Percentiles rank a stretch among this genome's conserved stretches.
These are phyloP conservation scores for Hymenoscyphus infarciens DNA, from an alignment of 2,329 filamentous ascomycete species.

Conservation along the genomic window DNA sequence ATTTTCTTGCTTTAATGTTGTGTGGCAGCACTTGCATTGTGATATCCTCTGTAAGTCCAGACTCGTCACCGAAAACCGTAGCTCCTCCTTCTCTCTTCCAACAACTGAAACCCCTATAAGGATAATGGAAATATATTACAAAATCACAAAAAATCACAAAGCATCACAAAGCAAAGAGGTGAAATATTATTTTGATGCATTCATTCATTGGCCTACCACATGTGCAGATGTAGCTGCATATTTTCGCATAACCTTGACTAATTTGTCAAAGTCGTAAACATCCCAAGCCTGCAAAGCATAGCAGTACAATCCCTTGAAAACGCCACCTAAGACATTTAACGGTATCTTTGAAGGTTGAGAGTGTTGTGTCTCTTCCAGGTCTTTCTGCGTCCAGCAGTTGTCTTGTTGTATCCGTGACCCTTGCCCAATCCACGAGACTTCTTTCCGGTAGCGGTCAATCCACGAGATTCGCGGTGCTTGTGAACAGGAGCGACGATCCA, in stretches of 20 bases:
- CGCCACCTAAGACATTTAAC: constrained; percentile 51
- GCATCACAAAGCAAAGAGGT: constrained; percentile 1
- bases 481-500: constrained; percentile 99
- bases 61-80: neutral
- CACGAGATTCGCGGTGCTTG: constrained; percentile 99
- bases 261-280: constrained; percentile 21
- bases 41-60: neutral
- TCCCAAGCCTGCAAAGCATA: constrained; percentile 23
- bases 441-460: constrained; percentile 98
- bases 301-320: constrained; percentile 28
- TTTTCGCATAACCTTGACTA: constrained; percentile 8
- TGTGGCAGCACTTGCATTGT: constrained; percentile 1
- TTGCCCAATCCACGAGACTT: constrained; percentile 99
- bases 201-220: constrained; percentile 26
- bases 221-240: constrained; percentile 20
- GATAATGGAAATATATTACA: neutral
- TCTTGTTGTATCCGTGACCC: constrained; percentile 99
- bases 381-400: constrained; percentile 93
- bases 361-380: constrained; percentile 99
- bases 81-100: neutral
- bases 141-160: constrained; percentile 8
- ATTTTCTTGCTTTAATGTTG: neutral
- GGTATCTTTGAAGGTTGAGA: constrained; percentile 97
- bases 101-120: neutral
- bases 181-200: constrained; percentile 12